Conservation (phyloP, 306 rosid genomes). For the Dryas drummondii region DNA sequence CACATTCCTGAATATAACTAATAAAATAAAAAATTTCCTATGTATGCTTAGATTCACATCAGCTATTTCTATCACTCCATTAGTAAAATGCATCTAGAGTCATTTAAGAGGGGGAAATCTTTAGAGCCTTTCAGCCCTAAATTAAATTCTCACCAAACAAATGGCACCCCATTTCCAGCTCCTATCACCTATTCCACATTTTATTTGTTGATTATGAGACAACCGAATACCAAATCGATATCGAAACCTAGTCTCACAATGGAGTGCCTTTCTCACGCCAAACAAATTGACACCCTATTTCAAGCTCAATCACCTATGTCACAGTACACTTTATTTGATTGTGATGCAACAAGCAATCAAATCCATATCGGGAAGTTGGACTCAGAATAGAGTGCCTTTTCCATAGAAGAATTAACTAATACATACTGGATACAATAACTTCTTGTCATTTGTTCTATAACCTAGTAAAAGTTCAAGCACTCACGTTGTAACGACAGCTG, state of each 20-base stretch:
- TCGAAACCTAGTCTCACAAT: not conserved
- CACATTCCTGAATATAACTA: too few species aligned
- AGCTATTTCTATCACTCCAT: too few species aligned
- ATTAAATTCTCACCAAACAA: not conserved
- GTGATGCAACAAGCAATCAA: not conserved
- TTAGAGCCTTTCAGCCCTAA: too few species aligned
- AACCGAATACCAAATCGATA: not conserved
- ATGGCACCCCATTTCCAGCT: not conserved
- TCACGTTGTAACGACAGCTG: constrained; percentile 98
- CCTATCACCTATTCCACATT: not conserved
- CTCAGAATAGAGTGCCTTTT: not conserved
- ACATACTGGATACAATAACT: not conserved
- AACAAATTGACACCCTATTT: not conserved
- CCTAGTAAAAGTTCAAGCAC: constrained; percentile 37
- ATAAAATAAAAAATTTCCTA: too few species aligned
- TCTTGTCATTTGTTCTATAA: constrained; percentile 15
- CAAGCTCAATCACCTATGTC: not conserved
- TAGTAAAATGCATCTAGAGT: too few species aligned
- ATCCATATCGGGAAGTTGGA: not conserved
- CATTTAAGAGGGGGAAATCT: too few species aligned
- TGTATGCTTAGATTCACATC: too few species aligned
- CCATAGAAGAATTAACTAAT: not conserved
- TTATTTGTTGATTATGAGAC: not conserved
- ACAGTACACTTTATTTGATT: not conserved
- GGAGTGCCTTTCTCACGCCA: not conserved